Base-by-base conservation (phyloP, 1,139 yeast species). In the Saccharomyces hybrid region DNA sequence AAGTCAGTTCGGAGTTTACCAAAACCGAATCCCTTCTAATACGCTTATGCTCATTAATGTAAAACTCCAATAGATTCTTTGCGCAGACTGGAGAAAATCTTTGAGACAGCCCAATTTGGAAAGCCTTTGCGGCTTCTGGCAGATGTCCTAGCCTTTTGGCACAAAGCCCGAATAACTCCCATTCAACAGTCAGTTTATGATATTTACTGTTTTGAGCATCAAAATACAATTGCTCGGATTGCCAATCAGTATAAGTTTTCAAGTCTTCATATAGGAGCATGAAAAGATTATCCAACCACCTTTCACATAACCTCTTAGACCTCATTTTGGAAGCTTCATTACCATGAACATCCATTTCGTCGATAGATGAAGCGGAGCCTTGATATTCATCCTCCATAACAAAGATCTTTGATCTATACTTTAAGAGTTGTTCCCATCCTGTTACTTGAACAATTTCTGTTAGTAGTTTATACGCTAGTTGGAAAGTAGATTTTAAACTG, bases 241-340 rank as follows among this genome's bases (percentile, higher is more conserved):
- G 95, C 97, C 98, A 93, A 75, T 89, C 82, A 5, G 97, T 86
- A 66, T 88, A 93, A 2, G 90, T 89, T 60, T 95, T 81, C 64
- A 93, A 79, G 67, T 95, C 98, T 64, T 91, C 98, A 67, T 90
- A 95, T 57, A 93, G 76, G 28, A 91, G 79, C 88, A 93, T 86
- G 71, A 95, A 93, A 58, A 95, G 75, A 64, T 90, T 88, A 69
- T 95, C 99, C 59, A 95, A 78, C 97, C 99, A 91, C 66, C 98
- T 81, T 73, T 95, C 99, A 73, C 99, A 93, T 55, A 95, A 78
- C 60, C 99, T 78, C 67, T 95, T 95, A 67, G 68, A 59, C 9
- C 53, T 49, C 49, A 51, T 44, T n/a, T 29, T 50, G 7, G 12
- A 38, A 8, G 19, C 19, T 9, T 38, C 44, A 19, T 38, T 38